These are phyloP conservation scores for Gonapodya prolifera DNA, from an alignment of 192 early-diverging fungal genomes.

Conservation along the genomic window DNA sequence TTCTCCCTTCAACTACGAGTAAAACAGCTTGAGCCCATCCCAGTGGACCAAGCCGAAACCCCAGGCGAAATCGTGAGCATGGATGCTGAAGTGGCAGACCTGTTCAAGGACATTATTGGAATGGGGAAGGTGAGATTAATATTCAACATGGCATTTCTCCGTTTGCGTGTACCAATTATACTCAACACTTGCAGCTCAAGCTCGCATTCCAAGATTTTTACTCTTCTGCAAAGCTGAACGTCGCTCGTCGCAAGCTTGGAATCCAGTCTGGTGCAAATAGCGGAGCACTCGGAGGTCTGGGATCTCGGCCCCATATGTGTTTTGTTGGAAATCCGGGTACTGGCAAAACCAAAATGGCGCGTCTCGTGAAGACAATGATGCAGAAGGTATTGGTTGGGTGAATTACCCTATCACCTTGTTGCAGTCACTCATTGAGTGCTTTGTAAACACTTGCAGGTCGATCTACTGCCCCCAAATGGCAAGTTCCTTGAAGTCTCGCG, in stretches of 20 bases:
- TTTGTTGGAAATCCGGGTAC: constrained; percentile 1
- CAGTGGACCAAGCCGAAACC: not conserved
- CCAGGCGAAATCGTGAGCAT: not conserved
- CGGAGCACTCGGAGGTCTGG: too few relatives aligned
- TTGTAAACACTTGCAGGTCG: not conserved
- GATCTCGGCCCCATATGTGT: not conserved
- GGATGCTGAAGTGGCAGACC: not conserved
- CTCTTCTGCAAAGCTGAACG: not conserved
- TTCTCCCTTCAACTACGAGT: not conserved
- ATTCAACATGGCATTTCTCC: too few relatives aligned
- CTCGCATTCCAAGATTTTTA: not conserved
- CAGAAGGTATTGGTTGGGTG: not conserved
- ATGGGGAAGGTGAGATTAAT: not conserved
- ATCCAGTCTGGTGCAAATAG: not conserved
- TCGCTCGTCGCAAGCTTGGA: not conserved
- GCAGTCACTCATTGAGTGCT: not conserved
- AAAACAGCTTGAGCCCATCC: not conserved
- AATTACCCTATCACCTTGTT: not conserved
- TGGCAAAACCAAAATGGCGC: not conserved
- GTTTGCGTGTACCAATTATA: too few relatives aligned
- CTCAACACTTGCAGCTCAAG: not conserved
- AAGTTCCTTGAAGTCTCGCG: not conserved
- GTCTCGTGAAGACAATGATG: not conserved
- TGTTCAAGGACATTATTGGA: not conserved
- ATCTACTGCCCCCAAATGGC: not conserved